These are phyloP conservation scores for Metschnikowia orientalis DNA, from an alignment of 805 yeast genomes.

Conservation along the genomic window DNA sequence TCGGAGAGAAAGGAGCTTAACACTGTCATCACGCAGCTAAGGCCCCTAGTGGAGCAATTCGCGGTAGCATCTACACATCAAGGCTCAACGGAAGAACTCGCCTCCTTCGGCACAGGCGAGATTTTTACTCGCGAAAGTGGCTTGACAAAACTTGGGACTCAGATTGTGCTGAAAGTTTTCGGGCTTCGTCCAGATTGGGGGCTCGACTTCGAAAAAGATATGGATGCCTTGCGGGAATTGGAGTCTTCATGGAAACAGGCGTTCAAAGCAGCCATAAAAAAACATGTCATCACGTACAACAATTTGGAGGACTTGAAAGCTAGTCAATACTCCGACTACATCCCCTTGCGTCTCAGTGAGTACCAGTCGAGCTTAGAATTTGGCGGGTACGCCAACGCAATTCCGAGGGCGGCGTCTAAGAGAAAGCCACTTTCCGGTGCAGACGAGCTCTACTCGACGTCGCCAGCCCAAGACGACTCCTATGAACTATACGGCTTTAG, in stretches of 20 bases:
- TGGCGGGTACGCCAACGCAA: slow-evolving; percentile 35
- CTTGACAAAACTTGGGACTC: slow-evolving; percentile 25
- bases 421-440: too few species aligned
- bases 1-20: slow-evolving; percentile 24
- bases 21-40: slow-evolving; percentile 16
- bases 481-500: too few species aligned
- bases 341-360: slow-evolving; percentile 31
- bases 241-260: slow-evolving; percentile 31
- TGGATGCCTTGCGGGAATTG: slow-evolving; percentile 20
- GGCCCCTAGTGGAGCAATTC: slow-evolving; percentile 22
- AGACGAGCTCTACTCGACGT: too few species aligned
- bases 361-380: slow-evolving; percentile 36
- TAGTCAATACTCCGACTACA: slow-evolving; percentile 24
- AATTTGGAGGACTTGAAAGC: slow-evolving; percentile 26
- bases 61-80: background rate
- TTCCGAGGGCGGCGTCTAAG: too few species aligned
- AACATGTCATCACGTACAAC: slow-evolving; percentile 26
- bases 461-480: too few species aligned
- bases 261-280: slow-evolving; percentile 27
- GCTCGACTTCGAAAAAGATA: slow-evolving; percentile 26
- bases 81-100: background rate
- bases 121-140: slow-evolving; percentile 31
- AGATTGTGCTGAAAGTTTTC: slow-evolving; percentile 22
- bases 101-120: slow-evolving; percentile 5
- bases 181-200: slow-evolving; percentile 34